Evolutionary conservation across 495 filamentous ascomycete genomes (phyloP).

Genomic region (Darksidea phi): DNA sequence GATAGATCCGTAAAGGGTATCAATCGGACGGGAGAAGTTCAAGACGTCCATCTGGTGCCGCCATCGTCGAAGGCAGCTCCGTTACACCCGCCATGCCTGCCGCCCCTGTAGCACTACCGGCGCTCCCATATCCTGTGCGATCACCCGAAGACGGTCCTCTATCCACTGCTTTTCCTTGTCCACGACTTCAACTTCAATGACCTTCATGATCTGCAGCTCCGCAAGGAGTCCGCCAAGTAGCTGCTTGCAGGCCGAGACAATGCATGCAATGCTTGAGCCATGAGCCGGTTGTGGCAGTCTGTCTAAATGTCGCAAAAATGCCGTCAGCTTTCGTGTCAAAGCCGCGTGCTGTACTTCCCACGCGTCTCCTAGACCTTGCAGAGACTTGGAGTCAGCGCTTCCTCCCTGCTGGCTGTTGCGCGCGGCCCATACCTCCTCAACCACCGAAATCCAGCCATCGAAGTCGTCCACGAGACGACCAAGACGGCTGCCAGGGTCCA

Average conservation of each 20-base stretch:
- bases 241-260: constrained; percentile 21
- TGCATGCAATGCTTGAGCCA: constrained; percentile 29
- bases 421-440: constrained; percentile 45
- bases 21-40: no score
- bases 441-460: constrained; percentile 51
- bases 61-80: no score
- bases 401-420: constrained; percentile 36
- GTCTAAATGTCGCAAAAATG: constrained; percentile 31
- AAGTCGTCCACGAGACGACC: constrained; percentile 50
- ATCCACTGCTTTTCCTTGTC: constrained; percentile 29
- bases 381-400: constrained; percentile 1
- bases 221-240: constrained; percentile 23
- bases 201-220: constrained; percentile 29
- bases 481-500: constrained; percentile 53
- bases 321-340: constrained; percentile 28
- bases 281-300: constrained; percentile 17
- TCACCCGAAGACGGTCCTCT: constrained; percentile 20
- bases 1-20: no score
- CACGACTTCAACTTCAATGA: constrained; percentile 20
- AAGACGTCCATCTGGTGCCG: no score
- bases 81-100: constrained; percentile 28
- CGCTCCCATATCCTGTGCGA: constrained; percentile 18
- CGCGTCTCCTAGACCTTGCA: constrained; percentile 30
- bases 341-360: constrained; percentile 33
- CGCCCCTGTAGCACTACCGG: constrained; percentile 7